Percentiles rank a stretch among this genome's conserved stretches.
These are phyloP conservation scores for Aspergillus bertholletiae DNA, from an alignment of 495 filamentous ascomycete species.

Conservation along the genomic window DNA sequence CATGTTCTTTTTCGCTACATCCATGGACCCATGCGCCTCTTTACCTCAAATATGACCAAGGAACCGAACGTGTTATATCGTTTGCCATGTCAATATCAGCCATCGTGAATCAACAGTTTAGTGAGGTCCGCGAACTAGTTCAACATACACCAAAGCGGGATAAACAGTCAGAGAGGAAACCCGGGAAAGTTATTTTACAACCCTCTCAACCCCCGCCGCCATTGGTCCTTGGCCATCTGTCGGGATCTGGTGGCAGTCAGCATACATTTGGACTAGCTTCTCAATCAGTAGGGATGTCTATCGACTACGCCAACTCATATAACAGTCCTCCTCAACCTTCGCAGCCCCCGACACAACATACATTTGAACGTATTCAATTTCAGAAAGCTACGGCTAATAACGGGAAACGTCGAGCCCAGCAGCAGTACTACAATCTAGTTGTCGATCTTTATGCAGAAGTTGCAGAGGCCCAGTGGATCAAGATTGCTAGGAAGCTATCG, in stretches of 20 bases:
- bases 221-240: conserved; percentile 26
- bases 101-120: conserved; percentile 72
- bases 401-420: conserved; percentile 83
- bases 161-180: conserved; percentile 79
- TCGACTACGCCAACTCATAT: conserved; percentile 41
- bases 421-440: conserved; percentile 91
- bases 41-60: conserved; percentile 45
- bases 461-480: conserved; percentile 58
- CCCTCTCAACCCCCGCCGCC: conserved; percentile 61
- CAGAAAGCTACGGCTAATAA: conserved; percentile 96
- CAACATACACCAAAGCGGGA: conserved; percentile 96
- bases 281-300: conserved; percentile 24
- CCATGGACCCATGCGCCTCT: conserved; percentile 41
- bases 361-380: conserved; percentile 95
- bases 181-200: conserved; percentile 65
- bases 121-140: conserved; percentile 80
- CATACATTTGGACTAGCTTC: conserved; percentile 29
- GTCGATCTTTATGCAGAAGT: conserved; percentile 86
- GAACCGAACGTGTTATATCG: conserved; percentile 53
- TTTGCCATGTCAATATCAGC: conserved; percentile 87
- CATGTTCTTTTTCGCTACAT: conserved; percentile 72
- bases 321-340: conserved; percentile 27
- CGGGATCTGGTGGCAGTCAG: conserved; percentile 22
- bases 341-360: conserved; percentile 47
- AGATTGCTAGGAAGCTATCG: conserved; percentile 75